A percentile compares a stretch with the other conserved stretches of the same genome.
Evolutionary conservation across 2,329 filamentous ascomycete species (phyloP).

Genomic region (Penicillium olsonii): DNA sequence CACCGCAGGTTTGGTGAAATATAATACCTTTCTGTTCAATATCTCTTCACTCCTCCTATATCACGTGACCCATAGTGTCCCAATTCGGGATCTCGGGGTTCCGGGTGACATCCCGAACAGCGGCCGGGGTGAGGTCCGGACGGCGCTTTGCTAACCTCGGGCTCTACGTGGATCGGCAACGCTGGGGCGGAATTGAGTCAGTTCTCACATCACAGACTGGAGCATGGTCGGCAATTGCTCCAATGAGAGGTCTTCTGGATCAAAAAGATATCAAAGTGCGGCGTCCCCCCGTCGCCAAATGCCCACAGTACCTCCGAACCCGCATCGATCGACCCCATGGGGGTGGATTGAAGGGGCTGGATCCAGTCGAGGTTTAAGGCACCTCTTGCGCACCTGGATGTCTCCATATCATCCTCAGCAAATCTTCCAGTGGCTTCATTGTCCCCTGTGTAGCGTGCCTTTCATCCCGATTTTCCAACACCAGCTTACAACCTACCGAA

Average conservation of each 20-base stretch:
- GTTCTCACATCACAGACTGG: neutral
- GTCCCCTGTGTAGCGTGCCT: neutral
- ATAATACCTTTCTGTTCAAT: too few relatives aligned
- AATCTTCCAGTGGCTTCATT: neutral
- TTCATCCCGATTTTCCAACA: neutral
- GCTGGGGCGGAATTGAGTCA: neutral
- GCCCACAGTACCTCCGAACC: slow-evolving; percentile 5
- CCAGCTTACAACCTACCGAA: neutral
- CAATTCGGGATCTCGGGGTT: neutral
- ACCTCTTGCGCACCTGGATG: neutral
- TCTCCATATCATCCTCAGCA: neutral
- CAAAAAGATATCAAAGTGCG: neutral
- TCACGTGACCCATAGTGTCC: too few relatives aligned
- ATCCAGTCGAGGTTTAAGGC: neutral
- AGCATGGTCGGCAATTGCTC: neutral
- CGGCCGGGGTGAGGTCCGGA: slow-evolving; percentile 5
- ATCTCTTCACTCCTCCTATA: too few relatives aligned
- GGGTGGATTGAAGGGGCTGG: neutral
- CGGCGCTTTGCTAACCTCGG: slow-evolving; percentile 10
- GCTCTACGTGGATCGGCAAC: neutral
- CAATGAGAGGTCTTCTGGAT: neutral
- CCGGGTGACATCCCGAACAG: slow-evolving; percentile 5
- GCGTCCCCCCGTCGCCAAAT: slow-evolving; percentile 2
- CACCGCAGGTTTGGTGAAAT: too few relatives aligned
- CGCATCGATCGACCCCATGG: slow-evolving; percentile 10